A percentile compares a stretch with the other conserved stretches of the same genome.
phyloP scores from a whole-genome alignment of 2,329 filamentous ascomycete species.

The Trichophyton equinum region DNA sequence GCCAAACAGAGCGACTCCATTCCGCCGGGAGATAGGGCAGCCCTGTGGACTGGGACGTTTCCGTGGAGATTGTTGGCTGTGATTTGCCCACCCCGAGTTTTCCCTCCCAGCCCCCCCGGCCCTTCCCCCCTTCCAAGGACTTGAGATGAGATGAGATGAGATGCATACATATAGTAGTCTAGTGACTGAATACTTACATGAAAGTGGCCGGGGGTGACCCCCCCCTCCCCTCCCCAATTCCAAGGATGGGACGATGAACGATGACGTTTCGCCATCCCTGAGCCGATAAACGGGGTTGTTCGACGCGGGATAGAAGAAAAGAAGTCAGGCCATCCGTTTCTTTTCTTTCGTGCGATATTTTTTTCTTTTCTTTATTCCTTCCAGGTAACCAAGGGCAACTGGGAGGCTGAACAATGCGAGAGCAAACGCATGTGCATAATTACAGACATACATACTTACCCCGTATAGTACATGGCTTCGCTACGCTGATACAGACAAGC shows the following conservation, averaged over 20 bases:
- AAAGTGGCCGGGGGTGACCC: neutral
- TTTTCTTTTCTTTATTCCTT: too few species aligned
- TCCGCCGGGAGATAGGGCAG: neutral
- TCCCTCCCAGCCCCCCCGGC: too few species aligned
- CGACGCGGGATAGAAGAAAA: neutral
- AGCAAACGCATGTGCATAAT: too few species aligned
- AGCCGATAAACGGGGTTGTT: neutral
- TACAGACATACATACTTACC: too few species aligned
- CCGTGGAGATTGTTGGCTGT: neutral
- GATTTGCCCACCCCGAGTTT: neutral
- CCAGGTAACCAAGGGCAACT: too few species aligned
- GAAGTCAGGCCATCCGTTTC: neutral
- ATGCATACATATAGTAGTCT: too few species aligned
- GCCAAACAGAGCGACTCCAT: neutral
- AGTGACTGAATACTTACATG: neutral
- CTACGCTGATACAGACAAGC: too few species aligned
- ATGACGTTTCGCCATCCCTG: constrained; percentile 2
- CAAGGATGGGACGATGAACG: neutral
- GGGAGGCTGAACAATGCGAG: too few species aligned
- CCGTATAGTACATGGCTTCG: too few species aligned
- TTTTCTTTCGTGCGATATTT: neutral
- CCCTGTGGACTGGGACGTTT: neutral
- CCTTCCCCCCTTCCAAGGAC: neutral
- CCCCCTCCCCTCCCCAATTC: neutral
- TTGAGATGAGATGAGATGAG: neutral